These are phyloP conservation scores for Syzygium syzygioides DNA, from an alignment of 441 rosid species.

Conservation along the genomic window DNA sequence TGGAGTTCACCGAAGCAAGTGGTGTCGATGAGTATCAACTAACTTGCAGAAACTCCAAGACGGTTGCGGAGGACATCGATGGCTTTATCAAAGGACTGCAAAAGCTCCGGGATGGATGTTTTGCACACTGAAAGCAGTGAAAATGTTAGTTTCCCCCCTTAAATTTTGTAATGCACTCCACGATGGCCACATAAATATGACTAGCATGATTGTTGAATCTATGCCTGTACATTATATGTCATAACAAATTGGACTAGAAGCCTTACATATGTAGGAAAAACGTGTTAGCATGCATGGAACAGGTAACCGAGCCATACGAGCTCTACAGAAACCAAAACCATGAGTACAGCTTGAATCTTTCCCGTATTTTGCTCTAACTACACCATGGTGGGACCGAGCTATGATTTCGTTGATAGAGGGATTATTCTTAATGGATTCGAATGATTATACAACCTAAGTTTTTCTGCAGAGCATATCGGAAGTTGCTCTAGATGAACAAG, in stretches of 20 bases:
- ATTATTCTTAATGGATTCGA: background rate
- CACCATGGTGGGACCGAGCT: background rate
- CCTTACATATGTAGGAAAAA: background rate
- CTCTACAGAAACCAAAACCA: background rate
- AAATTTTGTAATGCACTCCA: background rate
- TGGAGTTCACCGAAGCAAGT: background rate
- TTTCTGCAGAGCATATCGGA: background rate
- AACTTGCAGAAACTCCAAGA: constrained; percentile 29
- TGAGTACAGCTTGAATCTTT: background rate
- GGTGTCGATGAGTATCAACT: background rate
- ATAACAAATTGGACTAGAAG: background rate
- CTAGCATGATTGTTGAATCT: background rate
- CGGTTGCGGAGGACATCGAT: constrained; percentile 26
- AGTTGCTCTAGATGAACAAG: background rate
- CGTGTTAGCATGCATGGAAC: background rate
- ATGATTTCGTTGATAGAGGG: background rate
- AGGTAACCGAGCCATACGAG: background rate
- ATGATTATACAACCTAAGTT: background rate
- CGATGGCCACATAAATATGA: background rate
- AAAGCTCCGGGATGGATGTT: constrained; percentile 37
- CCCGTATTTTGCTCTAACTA: background rate
- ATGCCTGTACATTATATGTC: background rate
- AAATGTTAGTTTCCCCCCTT: background rate
- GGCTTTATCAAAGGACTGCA: constrained; percentile 36
- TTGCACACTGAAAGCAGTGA: constrained; percentile 33